Evolutionary conservation across 345 rosid genomes (phyloP).

Genomic region (Mallotus nudiflorus): DNA sequence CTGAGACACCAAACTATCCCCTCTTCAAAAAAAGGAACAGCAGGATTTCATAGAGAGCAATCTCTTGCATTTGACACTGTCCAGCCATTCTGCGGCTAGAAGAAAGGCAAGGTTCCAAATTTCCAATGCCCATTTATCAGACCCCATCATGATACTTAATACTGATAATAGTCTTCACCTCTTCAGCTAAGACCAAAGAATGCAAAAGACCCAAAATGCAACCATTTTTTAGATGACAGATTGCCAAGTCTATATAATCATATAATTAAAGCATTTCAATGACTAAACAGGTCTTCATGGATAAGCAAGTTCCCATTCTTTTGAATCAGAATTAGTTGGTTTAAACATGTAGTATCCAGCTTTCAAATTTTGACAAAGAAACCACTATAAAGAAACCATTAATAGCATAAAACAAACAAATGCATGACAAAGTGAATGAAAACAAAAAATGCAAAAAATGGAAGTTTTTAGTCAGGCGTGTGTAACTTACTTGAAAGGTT

Average conservation of each 20-base stretch:
- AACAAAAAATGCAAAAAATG: not conserved
- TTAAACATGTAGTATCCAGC: not conserved
- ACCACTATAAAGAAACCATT: not conserved
- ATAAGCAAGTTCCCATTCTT: not conserved
- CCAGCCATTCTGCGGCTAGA: too few relatives aligned
- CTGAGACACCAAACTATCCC: too few relatives aligned
- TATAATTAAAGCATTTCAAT: not conserved
- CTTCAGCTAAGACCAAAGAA: not conserved
- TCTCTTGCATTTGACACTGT: too few relatives aligned
- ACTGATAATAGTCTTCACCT: not conserved
- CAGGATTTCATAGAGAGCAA: too few relatives aligned
- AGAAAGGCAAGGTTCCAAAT: too few relatives aligned
- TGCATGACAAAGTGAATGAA: not conserved
- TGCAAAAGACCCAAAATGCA: not conserved
- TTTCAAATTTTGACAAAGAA: not conserved
- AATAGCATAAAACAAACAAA: not conserved
- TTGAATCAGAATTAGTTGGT: not conserved
- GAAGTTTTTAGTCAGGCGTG: not conserved
- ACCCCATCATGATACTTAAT: not conserved
- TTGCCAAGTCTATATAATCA: not conserved
- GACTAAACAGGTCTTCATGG: not conserved
- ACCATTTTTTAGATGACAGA: not conserved
- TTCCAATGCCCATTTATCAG: not conserved
- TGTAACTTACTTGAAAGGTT: slow-evolving; percentile 80
- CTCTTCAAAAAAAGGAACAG: too few relatives aligned